phyloP scores from a whole-genome alignment of 257 asterid species.

The Scutellaria minor region DNA sequence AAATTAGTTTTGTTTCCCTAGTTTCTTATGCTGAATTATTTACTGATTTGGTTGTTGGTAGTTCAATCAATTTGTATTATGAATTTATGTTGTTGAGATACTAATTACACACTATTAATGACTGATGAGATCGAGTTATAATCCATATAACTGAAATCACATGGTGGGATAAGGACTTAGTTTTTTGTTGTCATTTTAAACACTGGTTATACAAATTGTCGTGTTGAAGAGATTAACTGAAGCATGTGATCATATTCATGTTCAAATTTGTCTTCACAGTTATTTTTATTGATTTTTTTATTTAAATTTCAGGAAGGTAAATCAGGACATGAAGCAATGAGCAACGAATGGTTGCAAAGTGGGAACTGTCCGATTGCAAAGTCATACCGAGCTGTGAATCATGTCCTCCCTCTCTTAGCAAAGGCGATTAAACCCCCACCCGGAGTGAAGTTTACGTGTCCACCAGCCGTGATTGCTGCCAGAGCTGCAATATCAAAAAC shows the following conservation, averaged over 20 bases:
- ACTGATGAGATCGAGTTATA: neutral
- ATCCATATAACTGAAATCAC: neutral
- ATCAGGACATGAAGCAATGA: constrained; percentile 70
- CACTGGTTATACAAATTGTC: neutral
- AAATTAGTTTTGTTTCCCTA: neutral
- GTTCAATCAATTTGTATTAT: neutral
- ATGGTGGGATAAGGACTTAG: neutral
- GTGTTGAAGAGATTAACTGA: neutral
- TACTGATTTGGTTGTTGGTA: neutral
- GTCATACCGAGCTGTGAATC: constrained; percentile 78
- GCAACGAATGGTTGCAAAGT: constrained; percentile 83
- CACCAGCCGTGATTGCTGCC: constrained; percentile 76
- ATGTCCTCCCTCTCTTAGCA: constrained; percentile 86
- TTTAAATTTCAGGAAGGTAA: constrained; percentile 57
- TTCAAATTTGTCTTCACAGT: neutral
- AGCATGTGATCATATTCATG: neutral
- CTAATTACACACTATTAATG: neutral
- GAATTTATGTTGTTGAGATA: neutral
- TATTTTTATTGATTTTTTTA: neutral
- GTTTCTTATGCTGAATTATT: neutral
- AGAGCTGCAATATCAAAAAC: constrained; percentile 73
- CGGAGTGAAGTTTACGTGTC: constrained; percentile 66
- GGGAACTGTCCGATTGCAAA: constrained; percentile 97
- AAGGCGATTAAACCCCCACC: constrained; percentile 85
- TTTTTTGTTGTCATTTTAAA: neutral